A percentile compares a stretch with the other conserved stretches of the same genome.
Evolutionary conservation across 305 asterid genomes (phyloP).

Genomic region (Rubia peregrina): DNA sequence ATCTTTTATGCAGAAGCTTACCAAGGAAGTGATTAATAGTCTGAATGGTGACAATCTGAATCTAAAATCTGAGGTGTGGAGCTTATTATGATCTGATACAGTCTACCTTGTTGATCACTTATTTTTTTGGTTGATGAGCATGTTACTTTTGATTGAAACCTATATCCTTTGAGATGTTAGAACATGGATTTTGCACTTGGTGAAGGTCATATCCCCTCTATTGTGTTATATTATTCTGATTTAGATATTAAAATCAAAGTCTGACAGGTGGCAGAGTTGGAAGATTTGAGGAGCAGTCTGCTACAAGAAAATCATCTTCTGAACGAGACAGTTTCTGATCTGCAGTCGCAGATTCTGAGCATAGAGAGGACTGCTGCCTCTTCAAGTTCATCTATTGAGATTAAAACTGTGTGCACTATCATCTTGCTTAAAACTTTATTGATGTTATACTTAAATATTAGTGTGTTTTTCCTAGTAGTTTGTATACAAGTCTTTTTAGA

Average conservation of each 20-base stretch:
- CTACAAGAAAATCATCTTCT: conserved; percentile 44
- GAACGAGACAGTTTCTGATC: conserved; percentile 36
- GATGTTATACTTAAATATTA: background rate
- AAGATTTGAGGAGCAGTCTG: conserved; percentile 45
- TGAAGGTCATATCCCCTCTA: conserved; percentile 5
- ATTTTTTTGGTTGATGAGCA: background rate
- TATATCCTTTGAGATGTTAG: background rate
- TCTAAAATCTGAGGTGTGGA: conserved; percentile 27
- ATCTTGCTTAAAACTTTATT: background rate
- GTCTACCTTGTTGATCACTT: conserved; percentile 3
- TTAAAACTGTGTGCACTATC: conserved; percentile 32
- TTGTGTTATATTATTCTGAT: conserved; percentile 30
- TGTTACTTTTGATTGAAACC: background rate
- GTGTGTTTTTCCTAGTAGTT: no score
- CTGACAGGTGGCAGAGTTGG: conserved; percentile 67
- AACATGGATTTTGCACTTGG: background rate
- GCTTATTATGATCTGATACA: conserved; percentile 7
- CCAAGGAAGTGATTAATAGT: conserved; percentile 22
- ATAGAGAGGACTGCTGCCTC: conserved; percentile 34
- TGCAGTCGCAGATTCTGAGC: conserved; percentile 42
- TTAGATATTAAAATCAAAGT: conserved; percentile 43
- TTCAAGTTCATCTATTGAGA: conserved; percentile 28
- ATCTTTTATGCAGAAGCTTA: conserved; percentile 20
- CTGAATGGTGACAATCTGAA: conserved; percentile 25
- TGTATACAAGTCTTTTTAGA: no score